Conservation (phyloP, 192 early-diverging fungal species). For the Coemansia sp. region DNA sequence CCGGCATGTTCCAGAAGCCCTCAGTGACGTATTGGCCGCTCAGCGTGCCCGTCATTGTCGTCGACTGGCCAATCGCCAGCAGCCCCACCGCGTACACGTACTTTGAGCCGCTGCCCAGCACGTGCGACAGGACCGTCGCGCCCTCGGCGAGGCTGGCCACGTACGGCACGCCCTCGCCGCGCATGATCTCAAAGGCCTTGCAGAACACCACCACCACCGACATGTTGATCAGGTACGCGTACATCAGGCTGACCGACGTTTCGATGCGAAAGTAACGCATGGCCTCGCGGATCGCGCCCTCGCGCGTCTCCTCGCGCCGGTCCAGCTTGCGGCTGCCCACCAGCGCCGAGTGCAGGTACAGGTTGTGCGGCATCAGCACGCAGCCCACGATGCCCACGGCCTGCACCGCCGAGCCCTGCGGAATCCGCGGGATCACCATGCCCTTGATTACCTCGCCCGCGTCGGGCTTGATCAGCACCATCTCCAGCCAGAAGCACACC, state of each 20-base stretch:
- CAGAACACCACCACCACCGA: conserved; percentile 68
- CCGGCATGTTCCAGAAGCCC: conserved; percentile 71
- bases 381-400: conserved; percentile 66
- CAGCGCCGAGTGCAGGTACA: conserved; percentile 81
- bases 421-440: conserved; percentile 59
- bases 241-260: conserved; percentile 54
- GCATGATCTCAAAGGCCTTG: conserved; percentile 54
- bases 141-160: conserved; percentile 42
- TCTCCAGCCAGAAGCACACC: conserved; percentile 73
- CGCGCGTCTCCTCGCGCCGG: conserved; percentile 42
- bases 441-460: conserved; percentile 54
- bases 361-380: conserved; percentile 87
- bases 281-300: conserved; percentile 62
- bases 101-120: conserved; percentile 63
- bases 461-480: conserved; percentile 58
- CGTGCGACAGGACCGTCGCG: conserved; percentile 54
- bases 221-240: conserved; percentile 70
- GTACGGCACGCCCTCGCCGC: conserved; percentile 43
- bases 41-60: conserved; percentile 86
- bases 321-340: conserved; percentile 63
- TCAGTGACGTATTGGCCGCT: conserved; percentile 89
- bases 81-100: conserved; percentile 80
- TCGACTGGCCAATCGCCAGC: conserved; percentile 77
- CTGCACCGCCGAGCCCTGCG: conserved; percentile 56
- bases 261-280: conserved; percentile 68